Percentiles rank a stretch among this genome's conserved stretches.
phyloP scores from a whole-genome alignment of 2,329 filamentous ascomycete species.

The Penicillium sp. region DNA sequence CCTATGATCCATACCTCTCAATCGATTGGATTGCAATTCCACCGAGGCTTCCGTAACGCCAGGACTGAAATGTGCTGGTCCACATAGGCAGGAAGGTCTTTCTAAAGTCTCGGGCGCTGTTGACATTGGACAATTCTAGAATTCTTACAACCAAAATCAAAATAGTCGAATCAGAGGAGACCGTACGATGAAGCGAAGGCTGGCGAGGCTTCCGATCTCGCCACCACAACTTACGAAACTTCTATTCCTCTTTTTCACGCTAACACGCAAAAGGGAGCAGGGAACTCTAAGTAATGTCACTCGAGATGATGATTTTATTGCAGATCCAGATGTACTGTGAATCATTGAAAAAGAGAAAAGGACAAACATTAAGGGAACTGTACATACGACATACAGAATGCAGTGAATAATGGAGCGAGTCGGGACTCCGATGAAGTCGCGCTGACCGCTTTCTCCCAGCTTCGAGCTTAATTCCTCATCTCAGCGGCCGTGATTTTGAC shows the following conservation, averaged over 20 bases:
- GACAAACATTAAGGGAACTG: too few species aligned
- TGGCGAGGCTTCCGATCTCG: not conserved
- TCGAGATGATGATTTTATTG: slow-evolving; percentile 1
- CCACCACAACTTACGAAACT: not conserved
- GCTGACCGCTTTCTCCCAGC: slow-evolving; percentile 3
- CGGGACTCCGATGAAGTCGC: not conserved
- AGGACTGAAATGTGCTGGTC: not conserved
- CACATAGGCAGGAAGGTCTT: not conserved
- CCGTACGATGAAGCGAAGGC: not conserved
- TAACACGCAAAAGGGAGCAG: not conserved
- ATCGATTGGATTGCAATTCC: not conserved
- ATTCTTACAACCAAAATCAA: not conserved
- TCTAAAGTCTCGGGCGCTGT: not conserved
- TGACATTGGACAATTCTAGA: not conserved
- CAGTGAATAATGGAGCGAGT: not conserved
- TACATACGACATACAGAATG: not conserved
- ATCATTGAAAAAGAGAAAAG: not conserved
- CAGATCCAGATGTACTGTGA: not conserved
- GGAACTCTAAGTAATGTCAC: not conserved
- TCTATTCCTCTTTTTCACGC: not conserved
- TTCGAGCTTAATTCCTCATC: not conserved
- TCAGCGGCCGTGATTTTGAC: not conserved
- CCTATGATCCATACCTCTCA: too few species aligned
- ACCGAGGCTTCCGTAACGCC: not conserved
- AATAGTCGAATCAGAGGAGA: not conserved